Percentiles rank a stretch among this genome's conserved stretches.
phyloP scores from a whole-genome alignment of 306 rosid species.

The Cajanus cajan region DNA sequence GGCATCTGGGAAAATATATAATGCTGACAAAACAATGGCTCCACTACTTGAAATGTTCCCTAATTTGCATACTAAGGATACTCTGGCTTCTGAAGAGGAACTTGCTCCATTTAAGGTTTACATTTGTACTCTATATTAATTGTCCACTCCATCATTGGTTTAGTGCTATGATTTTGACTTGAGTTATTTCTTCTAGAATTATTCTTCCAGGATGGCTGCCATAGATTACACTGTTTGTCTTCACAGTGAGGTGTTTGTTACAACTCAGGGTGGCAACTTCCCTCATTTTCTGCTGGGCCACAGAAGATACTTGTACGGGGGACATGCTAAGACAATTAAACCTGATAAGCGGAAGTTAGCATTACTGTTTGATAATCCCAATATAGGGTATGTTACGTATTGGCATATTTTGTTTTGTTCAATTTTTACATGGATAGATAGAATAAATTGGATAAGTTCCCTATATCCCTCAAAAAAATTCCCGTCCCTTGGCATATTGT shows the following conservation, averaged over 20 bases:
- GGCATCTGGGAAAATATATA: slow-evolving; percentile 92
- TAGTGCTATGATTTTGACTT: slow-evolving; percentile 41
- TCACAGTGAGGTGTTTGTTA: slow-evolving; percentile 97
- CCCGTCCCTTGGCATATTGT: neutral
- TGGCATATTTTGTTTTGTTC: slow-evolving; percentile 15
- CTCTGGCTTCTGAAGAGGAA: slow-evolving; percentile 79
- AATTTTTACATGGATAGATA: neutral
- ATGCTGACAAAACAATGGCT: slow-evolving; percentile 80
- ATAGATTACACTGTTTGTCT: slow-evolving; percentile 97
- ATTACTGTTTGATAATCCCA: slow-evolving; percentile 79
- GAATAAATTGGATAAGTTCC: neutral
- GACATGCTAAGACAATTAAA: slow-evolving; percentile 91
- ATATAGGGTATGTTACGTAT: slow-evolving; percentile 63
- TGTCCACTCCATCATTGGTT: slow-evolving; percentile 10
- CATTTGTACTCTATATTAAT: slow-evolving; percentile 21
- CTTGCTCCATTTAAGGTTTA: slow-evolving; percentile 74
- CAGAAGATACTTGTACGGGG: slow-evolving; percentile 89
- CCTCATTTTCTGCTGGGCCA: slow-evolving; percentile 97
- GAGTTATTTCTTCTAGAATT: slow-evolving; percentile 61
- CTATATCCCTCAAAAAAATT: neutral
- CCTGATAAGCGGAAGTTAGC: slow-evolving; percentile 98
- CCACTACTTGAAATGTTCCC: slow-evolving; percentile 92
- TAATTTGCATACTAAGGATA: slow-evolving; percentile 80
- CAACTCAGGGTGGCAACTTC: slow-evolving; percentile 98
- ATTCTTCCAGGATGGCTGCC: slow-evolving; percentile 99